Conservation (phyloP, 1,284 basidiomycete species). For the Ceratobasidium theobromae region DNA sequence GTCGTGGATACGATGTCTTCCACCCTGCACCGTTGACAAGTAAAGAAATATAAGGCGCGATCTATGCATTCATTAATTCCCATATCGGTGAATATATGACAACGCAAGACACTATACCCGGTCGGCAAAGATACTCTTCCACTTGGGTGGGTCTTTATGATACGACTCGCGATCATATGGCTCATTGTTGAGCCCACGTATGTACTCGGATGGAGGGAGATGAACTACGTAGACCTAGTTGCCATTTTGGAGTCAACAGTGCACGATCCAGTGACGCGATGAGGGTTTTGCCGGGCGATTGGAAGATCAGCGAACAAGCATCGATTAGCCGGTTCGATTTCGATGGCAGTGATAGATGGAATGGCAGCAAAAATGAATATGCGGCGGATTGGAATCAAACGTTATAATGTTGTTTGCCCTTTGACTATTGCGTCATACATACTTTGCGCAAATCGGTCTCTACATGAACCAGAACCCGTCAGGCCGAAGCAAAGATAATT, state of each 20-base stretch:
- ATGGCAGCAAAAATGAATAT: too few relatives aligned
- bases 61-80: constrained; percentile 45
- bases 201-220: constrained; percentile 68
- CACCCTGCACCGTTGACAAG: constrained; percentile 86
- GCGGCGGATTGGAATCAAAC: too few relatives aligned
- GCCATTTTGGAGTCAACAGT: constrained; percentile 13
- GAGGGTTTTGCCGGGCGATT: not conserved
- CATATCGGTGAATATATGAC: not conserved
- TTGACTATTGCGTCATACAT: too few relatives aligned
- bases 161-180: constrained; percentile 69
- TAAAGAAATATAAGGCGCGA: constrained; percentile 81
- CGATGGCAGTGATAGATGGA: too few relatives aligned
- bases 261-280: not conserved
- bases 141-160: constrained; percentile 66
- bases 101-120: constrained; percentile 51
- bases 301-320: too few relatives aligned
- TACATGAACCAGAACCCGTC: constrained; percentile 38
- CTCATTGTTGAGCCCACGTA: constrained; percentile 48
- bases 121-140: constrained; percentile 66
- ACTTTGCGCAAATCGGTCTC: constrained; percentile 59
- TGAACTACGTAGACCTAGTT: constrained; percentile 77
- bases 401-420: too few relatives aligned
- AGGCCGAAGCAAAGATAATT: constrained; percentile 4
- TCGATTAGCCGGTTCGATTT: too few relatives aligned
- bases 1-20: constrained; percentile 71